Conservation (phyloP, 208 protist genomes). For the Endotrypanum monterogeii region DNA sequence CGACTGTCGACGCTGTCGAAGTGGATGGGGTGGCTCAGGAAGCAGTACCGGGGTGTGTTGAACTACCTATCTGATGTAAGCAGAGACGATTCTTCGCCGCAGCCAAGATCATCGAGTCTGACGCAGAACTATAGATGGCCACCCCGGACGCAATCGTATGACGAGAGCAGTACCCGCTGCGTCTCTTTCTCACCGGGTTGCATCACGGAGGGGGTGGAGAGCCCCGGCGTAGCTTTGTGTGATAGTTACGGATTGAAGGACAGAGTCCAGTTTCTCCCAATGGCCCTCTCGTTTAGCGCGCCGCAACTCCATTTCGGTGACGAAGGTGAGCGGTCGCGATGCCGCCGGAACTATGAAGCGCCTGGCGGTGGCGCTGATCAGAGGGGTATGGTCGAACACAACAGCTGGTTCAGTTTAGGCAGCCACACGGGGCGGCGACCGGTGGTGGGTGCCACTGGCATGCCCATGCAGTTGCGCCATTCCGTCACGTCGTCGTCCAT, state of each 20-base stretch:
- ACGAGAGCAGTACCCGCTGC: neutral
- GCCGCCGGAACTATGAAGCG: neutral
- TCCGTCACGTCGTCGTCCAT: neutral
- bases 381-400: slow-evolving; percentile 10
- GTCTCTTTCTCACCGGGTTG: neutral
- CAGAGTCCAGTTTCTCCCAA: slow-evolving; percentile 1
- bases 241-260: neutral
- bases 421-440: slow-evolving; percentile 6
- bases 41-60: slow-evolving; percentile 1
- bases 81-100: neutral
- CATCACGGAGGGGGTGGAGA: neutral
- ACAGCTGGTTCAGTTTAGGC: slow-evolving; percentile 16
- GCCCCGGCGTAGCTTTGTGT: slow-evolving; percentile 3
- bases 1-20: neutral
- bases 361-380: neutral
- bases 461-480: neutral
- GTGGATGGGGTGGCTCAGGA: neutral
- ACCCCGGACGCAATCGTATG: neutral
- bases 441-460: slow-evolving; percentile 1
- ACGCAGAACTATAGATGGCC: neutral
- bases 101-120: too few species aligned
- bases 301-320: neutral
- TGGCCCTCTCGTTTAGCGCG: slow-evolving; percentile 3
- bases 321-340: slow-evolving; percentile 5
- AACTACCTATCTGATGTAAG: neutral